Evolutionary conservation across 495 filamentous ascomycete species (phyloP).

Genomic region (Penicillium robsamsonii): DNA sequence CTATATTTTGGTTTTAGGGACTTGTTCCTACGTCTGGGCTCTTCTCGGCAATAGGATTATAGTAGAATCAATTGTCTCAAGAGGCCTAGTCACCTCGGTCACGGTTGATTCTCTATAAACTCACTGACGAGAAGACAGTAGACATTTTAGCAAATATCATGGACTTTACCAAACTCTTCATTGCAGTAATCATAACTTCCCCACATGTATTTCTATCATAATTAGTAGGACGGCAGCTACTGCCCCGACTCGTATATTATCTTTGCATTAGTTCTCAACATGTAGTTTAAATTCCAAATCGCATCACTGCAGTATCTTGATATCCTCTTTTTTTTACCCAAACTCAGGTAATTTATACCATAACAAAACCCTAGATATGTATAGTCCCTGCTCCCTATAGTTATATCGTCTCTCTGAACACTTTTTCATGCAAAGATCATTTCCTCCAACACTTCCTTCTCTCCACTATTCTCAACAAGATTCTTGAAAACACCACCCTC

Average conservation of each 20-base stretch:
- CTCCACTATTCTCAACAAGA: slow-evolving; percentile 75
- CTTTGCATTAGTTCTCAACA: no score
- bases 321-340: no score
- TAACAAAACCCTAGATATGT: not conserved
- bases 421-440: slow-evolving; percentile 41
- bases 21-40: not conserved
- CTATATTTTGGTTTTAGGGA: not conserved
- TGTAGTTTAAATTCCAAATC: not conserved
- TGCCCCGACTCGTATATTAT: no score
- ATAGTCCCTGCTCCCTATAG: not conserved
- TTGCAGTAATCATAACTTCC: no score
- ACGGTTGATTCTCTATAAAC: not conserved
- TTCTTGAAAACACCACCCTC: slow-evolving; percentile 59
- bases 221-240: not conserved
- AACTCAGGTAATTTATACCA: not conserved
- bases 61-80: not conserved
- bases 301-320: not conserved
- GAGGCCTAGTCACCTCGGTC: not conserved
- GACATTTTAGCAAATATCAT: not conserved
- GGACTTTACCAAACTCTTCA: no score
- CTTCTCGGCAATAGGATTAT: not conserved
- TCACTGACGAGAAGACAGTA: not conserved
- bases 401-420: not conserved
- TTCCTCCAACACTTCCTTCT: slow-evolving; percentile 57
- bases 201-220: not conserved